Evolutionary conservation across 1,284 basidiomycete genomes (phyloP), one percentile per base, ranked within the genome.

Genomic region (Sporisorium exsertum): DNA sequence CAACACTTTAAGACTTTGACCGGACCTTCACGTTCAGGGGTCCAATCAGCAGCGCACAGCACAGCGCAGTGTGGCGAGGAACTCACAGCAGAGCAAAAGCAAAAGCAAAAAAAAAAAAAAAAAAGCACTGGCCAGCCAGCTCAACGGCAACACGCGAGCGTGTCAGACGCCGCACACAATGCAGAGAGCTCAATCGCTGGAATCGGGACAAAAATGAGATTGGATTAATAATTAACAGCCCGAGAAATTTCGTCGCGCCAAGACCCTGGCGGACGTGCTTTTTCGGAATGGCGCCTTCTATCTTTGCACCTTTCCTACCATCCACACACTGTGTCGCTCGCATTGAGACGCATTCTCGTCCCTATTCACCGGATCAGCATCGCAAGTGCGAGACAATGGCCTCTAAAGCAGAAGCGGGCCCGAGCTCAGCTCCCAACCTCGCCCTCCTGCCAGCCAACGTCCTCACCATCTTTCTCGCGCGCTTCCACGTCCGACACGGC

Each of bases 401-500:
- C 12, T 32, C 58, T 7, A 47, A 27, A 35, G 47, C 47, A 33
- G 54, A 68, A 52, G 53, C 72, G 8, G 66, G 67, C 3, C 65
- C 72, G 9, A 74, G 66, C 63, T 58, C 57, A 16, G 64, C 58
- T 20, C 68, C 68, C 0, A 37, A 49, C 2, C 61, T 76, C 27
- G 58, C 58, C 2, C 58, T 76, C 29, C 53, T 60, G 20, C 73
- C 73, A 35, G 53, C 68, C 45, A 80, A 80, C 49, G 66, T 75
- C n/a, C 52, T 74, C 18, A 61, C 69, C 35, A 64, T 81, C 69
- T 81, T 79, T 47, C 64, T 78, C 5, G 78, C 78, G 4, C 63
- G 60, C 22, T 81, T 81, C 22, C 78, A 81, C 54, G 67, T 74
- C 16, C 69, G 79, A 32, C 58, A 66, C 20, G 79, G 79, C 33